Evolutionary conservation across 2,329 filamentous ascomycete genomes (phyloP).

Genomic region (Xylaria sp.): DNA sequence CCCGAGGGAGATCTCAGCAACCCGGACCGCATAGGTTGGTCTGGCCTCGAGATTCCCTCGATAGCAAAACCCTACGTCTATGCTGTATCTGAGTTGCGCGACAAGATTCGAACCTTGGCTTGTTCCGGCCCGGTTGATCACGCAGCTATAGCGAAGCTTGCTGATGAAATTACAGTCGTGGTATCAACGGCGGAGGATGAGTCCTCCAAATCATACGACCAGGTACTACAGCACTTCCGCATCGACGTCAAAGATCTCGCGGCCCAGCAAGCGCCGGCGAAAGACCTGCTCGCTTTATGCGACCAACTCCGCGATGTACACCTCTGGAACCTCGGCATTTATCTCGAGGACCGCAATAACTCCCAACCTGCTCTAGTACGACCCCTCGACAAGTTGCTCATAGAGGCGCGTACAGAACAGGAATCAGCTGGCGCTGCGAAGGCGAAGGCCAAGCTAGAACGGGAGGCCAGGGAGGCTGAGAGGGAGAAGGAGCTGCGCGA

Average conservation of each 20-base stretch:
- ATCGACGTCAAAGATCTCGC: constrained; percentile 16
- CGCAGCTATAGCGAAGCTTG: constrained; percentile 24
- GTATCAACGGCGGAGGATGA: constrained; percentile 14
- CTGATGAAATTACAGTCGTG: constrained; percentile 4
- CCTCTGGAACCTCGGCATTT: constrained; percentile 30
- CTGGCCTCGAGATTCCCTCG: constrained; percentile 24
- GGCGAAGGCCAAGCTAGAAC: constrained; percentile 22
- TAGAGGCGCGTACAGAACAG: constrained; percentile 20
- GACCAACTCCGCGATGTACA: constrained; percentile 33
- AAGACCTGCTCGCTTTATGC: constrained; percentile 30
- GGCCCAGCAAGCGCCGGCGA: constrained; percentile 24
- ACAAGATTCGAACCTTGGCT: constrained; percentile 32
- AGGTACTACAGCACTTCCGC: constrained; percentile 26
- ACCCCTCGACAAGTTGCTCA: constrained; percentile 25
- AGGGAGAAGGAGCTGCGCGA: constrained; percentile 25
- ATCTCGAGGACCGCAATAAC: constrained; percentile 31
- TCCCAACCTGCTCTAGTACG: constrained; percentile 25
- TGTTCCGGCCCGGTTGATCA: constrained; percentile 22
- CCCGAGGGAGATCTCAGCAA: constrained; percentile 20
- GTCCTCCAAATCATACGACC: constrained; percentile 22
- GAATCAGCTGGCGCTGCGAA: constrained; percentile 23
- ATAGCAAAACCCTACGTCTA: constrained; percentile 31
- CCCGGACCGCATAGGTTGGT: constrained; percentile 28
- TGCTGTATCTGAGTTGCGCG: constrained; percentile 30
- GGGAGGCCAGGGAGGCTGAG: constrained; percentile 21